Percentiles rank a stretch among this genome's conserved stretches.
Conservation (phyloP, 805 yeast genomes). For the Saccharomycopsis sp. region DNA sequence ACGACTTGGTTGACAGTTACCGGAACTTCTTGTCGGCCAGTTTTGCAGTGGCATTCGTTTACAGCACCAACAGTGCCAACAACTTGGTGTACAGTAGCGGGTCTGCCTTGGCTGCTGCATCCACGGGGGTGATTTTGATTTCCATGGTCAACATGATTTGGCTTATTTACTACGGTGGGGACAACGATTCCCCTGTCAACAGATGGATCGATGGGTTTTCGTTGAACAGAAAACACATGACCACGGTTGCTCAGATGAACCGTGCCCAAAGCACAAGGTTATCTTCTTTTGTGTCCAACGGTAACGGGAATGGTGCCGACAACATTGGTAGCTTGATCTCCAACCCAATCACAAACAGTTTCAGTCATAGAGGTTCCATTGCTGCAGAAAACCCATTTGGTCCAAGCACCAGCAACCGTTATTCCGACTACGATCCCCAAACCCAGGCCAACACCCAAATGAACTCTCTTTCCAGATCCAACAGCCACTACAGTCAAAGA, state of each 20-base stretch:
- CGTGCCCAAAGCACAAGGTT: conserved; percentile 12
- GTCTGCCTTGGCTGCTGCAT: conserved; percentile 70
- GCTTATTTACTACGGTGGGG: conserved; percentile 86
- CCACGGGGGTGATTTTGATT: conserved; percentile 83
- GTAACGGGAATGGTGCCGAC: conserved; percentile 14
- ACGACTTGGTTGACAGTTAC: conserved; percentile 61
- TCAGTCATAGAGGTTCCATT: conserved; percentile 13
- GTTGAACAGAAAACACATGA: conserved; percentile 32
- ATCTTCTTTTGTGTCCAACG: conserved; percentile 10
- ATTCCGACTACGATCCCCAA: conserved; percentile 20
- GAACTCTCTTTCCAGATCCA: conserved; percentile 16
- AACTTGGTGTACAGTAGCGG: conserved; percentile 61
- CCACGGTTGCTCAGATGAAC: conserved; percentile 6
- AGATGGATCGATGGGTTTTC: conserved; percentile 80
- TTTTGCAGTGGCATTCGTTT: conserved; percentile 63
- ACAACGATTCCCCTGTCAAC: conserved; percentile 79
- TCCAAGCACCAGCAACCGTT: conserved; percentile 19
- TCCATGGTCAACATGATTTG: conserved; percentile 78
- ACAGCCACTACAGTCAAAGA: conserved; percentile 19
- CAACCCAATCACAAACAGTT: conserved; percentile 18
- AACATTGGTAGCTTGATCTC: conserved; percentile 11
- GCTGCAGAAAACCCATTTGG: conserved; percentile 21
- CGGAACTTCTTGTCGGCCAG: conserved; percentile 36
- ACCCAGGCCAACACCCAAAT: conserved; percentile 20
- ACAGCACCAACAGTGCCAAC: conserved; percentile 78